Base-by-base conservation (phyloP, 179 eudicot species). In the Gypsophila paniculata region DNA sequence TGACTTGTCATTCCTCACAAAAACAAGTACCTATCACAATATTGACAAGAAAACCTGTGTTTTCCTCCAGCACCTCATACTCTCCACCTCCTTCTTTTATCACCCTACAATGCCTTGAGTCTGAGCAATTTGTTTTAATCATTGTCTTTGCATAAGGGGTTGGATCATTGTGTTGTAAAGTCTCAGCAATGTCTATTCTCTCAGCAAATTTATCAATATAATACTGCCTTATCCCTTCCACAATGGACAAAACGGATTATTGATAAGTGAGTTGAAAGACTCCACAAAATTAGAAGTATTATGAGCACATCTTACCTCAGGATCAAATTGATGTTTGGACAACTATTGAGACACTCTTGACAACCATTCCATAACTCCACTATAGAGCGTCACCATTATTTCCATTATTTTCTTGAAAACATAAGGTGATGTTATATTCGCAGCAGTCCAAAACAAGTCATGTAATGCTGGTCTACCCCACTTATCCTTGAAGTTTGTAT, bases 241-340 rank as follows among this genome's bases (percentile, higher is more conserved):
- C 10, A 0, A 72, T 8, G 0, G 23, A 1, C 13, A 61, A 0
- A 2, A 72, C 44, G 17, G 7, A 3, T 58, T 29, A 9, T 61
- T 49, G 7, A 34, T 49, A 2, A 32, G 5, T 0, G 49, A 29
- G 29, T 72, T 61, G 34, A 59, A 71, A 7, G 68, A 72, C 60
- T 72, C 60, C 8, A 61, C 60, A 72, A 46, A 61, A 18, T 61
- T 72, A 36, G 60, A 46, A 2, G 68, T 61, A 38, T 61, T 72
- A 17, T 72, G 61, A 21, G 48, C 60, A 61, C 59, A 72, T 15
- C n/a, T 21, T 2, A 61, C 51, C 0, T 46, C 26, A 8, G 18
- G 29, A n/a, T 44, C 42, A 51, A 72, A 61, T 5, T 13, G n/a
- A 19, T 48, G 34, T 5, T 29, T 61, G 8, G 32, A 26, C 75